phyloP scores from a whole-genome alignment of 108 stramenopile genomes.

The Nitzschia sp. region DNA sequence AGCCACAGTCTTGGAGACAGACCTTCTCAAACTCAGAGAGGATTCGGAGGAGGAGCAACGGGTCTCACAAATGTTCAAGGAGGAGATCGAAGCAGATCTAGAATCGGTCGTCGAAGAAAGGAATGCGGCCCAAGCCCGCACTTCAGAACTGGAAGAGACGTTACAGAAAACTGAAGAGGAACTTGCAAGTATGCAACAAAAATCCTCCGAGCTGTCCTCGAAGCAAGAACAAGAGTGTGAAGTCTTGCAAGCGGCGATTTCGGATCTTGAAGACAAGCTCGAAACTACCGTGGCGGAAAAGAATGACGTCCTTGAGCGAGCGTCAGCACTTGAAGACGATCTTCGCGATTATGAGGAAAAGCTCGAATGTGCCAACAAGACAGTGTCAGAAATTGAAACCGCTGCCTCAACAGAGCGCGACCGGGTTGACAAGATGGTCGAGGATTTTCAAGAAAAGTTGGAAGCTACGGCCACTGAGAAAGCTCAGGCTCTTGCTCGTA shows the following conservation, averaged over 20 bases:
- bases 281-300: not conserved
- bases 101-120: not conserved
- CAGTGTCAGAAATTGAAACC: not conserved
- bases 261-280: constrained; percentile 2
- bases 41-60: not conserved
- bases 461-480: not conserved
- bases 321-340: not conserved
- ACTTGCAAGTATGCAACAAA: not conserved
- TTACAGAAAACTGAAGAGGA: constrained; percentile 3
- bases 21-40: constrained; percentile 1
- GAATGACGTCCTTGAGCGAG: not conserved
- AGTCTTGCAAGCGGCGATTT: not conserved
- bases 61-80: too few species aligned
- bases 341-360: not conserved
- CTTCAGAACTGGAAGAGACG: not conserved
- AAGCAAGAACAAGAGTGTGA: too few species aligned
- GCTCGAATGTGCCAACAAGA: not conserved
- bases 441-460: not conserved
- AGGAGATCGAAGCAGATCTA: not conserved
- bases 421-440: not conserved
- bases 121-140: not conserved
- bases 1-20: not conserved
- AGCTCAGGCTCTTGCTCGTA: not conserved
- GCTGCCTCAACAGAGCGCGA: not conserved
- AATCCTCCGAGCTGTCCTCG: too few species aligned